These are phyloP conservation scores for Geotrichum candidum DNA, from an alignment of 1,139 yeast genomes.

Conservation along the genomic window DNA sequence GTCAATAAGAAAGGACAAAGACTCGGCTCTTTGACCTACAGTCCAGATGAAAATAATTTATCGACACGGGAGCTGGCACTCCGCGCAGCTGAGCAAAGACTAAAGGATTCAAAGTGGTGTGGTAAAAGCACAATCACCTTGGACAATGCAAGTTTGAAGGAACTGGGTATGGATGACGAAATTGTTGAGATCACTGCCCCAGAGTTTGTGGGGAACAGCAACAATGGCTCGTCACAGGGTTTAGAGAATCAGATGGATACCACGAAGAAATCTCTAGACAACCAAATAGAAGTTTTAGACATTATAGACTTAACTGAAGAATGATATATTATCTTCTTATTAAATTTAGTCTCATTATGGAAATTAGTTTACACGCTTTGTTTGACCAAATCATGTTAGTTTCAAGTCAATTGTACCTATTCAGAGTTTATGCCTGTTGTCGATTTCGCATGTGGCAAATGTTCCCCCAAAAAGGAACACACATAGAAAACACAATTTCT, in stretches of 20 bases:
- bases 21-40: constrained; percentile 22
- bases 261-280: not conserved
- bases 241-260: not conserved
- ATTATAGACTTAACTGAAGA: constrained; percentile 9
- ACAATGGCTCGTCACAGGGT: not conserved
- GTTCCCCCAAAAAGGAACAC: not conserved
- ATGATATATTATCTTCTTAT: not conserved
- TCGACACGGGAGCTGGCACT: constrained; percentile 48
- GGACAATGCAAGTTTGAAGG: constrained; percentile 4
- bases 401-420: not conserved
- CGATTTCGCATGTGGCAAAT: not conserved
- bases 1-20: constrained; percentile 25
- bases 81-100: constrained; percentile 63
- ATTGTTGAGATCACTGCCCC: constrained; percentile 10
- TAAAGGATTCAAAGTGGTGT: constrained; percentile 56
- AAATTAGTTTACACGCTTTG: not conserved
- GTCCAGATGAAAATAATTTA: not conserved
- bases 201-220: not conserved
- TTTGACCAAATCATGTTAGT: not conserved
- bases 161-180: constrained; percentile 19
- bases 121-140: constrained; percentile 18
- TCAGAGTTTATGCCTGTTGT: not conserved
- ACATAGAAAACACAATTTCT: not conserved
- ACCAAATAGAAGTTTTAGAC: not conserved
- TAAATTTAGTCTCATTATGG: not conserved